Evolutionary conservation across 495 filamentous ascomycete genomes (phyloP).

Genomic region (Clohesyomyces aquaticus): DNA sequence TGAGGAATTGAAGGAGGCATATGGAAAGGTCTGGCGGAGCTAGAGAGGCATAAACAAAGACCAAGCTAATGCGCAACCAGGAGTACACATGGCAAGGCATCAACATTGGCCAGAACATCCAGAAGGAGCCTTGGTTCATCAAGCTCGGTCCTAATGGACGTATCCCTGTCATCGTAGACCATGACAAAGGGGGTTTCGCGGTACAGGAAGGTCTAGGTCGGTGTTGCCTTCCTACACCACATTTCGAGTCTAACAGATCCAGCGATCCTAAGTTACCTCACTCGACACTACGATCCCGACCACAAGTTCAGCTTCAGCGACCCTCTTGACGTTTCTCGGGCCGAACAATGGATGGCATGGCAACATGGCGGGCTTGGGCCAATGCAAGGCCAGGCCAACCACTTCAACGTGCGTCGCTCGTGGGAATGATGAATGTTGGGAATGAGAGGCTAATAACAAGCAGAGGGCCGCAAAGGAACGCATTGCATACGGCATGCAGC

Average conservation of each 20-base stretch:
- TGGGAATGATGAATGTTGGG: not conserved
- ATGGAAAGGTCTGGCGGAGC: constrained; percentile 34
- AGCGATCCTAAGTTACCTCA: constrained; percentile 47
- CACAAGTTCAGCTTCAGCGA: constrained; percentile 48
- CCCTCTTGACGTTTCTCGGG: constrained; percentile 40
- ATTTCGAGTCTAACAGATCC: not conserved
- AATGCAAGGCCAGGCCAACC: constrained; percentile 49
- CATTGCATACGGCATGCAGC: constrained; percentile 46
- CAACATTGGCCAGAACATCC: constrained; percentile 45
- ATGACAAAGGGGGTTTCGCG: constrained; percentile 45
- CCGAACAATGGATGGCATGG: constrained; percentile 50
- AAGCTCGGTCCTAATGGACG: constrained; percentile 46
- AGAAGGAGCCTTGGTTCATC: constrained; percentile 49
- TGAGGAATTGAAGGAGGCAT: constrained; percentile 49
- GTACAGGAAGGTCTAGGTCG: constrained; percentile 42
- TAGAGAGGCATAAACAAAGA: not conserved
- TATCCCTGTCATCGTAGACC: constrained; percentile 49
- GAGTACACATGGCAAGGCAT: constrained; percentile 47
- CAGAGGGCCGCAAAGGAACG: constrained; percentile 43
- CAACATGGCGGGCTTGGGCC: constrained; percentile 48
- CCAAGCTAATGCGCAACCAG: constrained; percentile 16
- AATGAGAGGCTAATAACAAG: not conserved
- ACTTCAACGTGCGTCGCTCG: constrained; percentile 41
- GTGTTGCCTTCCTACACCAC: constrained; percentile 1
- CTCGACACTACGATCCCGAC: constrained; percentile 47